These are phyloP conservation scores for Kalanchoe fedtschenkoi DNA, from an alignment of 164 flowering plant species.

Conservation along the genomic window DNA sequence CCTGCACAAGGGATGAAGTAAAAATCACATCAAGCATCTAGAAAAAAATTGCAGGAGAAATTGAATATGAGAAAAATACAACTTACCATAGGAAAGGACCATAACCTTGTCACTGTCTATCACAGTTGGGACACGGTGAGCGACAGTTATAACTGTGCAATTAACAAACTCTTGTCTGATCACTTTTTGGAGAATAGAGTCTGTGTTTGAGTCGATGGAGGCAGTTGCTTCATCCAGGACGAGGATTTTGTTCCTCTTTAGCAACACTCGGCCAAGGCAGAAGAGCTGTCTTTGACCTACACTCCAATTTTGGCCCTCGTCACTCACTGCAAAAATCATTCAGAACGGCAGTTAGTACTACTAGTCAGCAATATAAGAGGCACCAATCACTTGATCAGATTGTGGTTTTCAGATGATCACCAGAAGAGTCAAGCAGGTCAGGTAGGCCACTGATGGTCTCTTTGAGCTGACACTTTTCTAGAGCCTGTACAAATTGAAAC, in stretches of 20 bases:
- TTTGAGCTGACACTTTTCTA: constrained; percentile 74
- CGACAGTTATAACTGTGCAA: constrained; percentile 72
- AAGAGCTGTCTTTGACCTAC: constrained; percentile 78
- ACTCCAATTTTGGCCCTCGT: constrained; percentile 87
- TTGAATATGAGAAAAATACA: neutral
- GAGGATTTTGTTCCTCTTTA: constrained; percentile 55
- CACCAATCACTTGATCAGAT: too few species aligned
- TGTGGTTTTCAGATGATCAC: constrained; percentile 21
- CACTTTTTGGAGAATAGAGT: constrained; percentile 54
- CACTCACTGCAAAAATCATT: constrained; percentile 40
- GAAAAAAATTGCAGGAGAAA: neutral
- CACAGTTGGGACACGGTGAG: constrained; percentile 86
- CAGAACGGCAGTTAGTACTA: neutral
- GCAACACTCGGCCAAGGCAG: constrained; percentile 73
- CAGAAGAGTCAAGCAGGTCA: constrained; percentile 51
- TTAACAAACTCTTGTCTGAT: constrained; percentile 58
- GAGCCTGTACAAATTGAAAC: constrained; percentile 31
- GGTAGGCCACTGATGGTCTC: constrained; percentile 45
- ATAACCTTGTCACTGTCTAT: constrained; percentile 81
- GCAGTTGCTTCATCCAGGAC: constrained; percentile 92
- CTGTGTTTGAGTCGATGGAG: constrained; percentile 77
- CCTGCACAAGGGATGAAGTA: constrained; percentile 24
- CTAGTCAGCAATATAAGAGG: too few species aligned
- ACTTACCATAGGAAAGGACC: constrained; percentile 78
- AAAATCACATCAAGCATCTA: neutral